These are phyloP conservation scores for Taphrina flavorubra DNA, from an alignment of 1,139 yeast genomes.

Conservation along the genomic window DNA sequence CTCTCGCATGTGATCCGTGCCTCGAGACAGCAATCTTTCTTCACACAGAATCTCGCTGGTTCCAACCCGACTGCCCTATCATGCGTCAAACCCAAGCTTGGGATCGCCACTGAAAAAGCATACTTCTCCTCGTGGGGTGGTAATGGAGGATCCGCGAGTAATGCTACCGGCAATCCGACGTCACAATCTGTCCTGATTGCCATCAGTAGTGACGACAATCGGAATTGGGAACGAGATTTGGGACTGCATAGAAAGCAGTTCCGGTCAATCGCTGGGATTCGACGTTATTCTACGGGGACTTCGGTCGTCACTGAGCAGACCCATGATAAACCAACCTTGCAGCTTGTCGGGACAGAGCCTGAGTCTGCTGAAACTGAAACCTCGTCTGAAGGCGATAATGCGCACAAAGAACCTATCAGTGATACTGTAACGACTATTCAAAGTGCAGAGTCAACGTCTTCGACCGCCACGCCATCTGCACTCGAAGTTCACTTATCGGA, in stretches of 20 bases:
- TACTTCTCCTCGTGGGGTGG: conserved; percentile 34
- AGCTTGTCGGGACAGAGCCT: conserved; percentile 2
- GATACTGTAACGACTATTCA: not conserved
- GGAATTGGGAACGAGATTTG: conserved; percentile 11
- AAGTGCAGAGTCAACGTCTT: not conserved
- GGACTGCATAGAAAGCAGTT: conserved; percentile 26
- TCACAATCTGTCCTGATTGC: conserved; percentile 26
- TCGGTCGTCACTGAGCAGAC: conserved; percentile 1
- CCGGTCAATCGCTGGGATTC: conserved; percentile 26
- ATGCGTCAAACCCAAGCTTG: conserved; percentile 34
- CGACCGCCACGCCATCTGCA: not conserved
- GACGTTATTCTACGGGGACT: conserved; percentile 38
- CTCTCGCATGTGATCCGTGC: conserved; percentile 33
- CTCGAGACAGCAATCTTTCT: conserved; percentile 28
- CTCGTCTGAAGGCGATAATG: not conserved
- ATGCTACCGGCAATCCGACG: conserved; percentile 13
- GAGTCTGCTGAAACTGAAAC: not conserved
- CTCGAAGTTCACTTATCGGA: conserved; percentile 5
- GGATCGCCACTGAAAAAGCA: conserved; percentile 26
- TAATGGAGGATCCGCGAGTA: conserved; percentile 24
- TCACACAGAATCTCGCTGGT: conserved; percentile 34
- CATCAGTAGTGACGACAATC: conserved; percentile 25
- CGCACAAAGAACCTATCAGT: too few species aligned
- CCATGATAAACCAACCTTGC: not conserved
- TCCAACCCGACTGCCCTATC: conserved; percentile 34